Conservation (phyloP, 441 rosid genomes). For the Populus hybrid region DNA sequence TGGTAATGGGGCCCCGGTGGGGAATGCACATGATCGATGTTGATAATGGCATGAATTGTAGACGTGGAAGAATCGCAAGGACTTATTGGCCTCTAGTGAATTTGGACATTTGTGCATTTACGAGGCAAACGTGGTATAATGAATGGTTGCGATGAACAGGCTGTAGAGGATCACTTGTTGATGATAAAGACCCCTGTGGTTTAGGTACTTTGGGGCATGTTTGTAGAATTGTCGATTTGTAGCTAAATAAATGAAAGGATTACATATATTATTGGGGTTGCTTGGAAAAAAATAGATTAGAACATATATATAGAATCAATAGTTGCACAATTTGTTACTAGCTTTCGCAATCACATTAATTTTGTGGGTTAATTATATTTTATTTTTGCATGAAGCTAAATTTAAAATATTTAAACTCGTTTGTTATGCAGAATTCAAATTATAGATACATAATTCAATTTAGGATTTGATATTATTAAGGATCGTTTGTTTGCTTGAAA, state of each 20-base stretch:
- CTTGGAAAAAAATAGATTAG: too few relatives aligned
- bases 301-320: too few relatives aligned
- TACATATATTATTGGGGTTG: neutral
- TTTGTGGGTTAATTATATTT: too few relatives aligned
- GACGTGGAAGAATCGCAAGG: slow-evolving; percentile 18
- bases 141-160: slow-evolving; percentile 15
- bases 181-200: slow-evolving; percentile 35
- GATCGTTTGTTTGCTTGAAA: too few relatives aligned
- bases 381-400: too few relatives aligned
- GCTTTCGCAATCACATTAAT: neutral
- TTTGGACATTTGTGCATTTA: neutral
- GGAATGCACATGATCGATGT: neutral
- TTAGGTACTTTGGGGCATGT: neutral
- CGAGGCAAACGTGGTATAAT: neutral
- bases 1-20: slow-evolving; percentile 12
- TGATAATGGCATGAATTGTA: neutral
- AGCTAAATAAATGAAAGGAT: neutral
- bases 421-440: too few relatives aligned
- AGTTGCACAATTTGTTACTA: neutral
- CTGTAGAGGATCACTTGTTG: slow-evolving; percentile 11
- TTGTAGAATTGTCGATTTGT: neutral
- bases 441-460: too few relatives aligned
- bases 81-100: neutral
- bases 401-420: too few relatives aligned
- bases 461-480: too few relatives aligned